Conservation (phyloP, 805 yeast species). For the Candida odintsovae region DNA sequence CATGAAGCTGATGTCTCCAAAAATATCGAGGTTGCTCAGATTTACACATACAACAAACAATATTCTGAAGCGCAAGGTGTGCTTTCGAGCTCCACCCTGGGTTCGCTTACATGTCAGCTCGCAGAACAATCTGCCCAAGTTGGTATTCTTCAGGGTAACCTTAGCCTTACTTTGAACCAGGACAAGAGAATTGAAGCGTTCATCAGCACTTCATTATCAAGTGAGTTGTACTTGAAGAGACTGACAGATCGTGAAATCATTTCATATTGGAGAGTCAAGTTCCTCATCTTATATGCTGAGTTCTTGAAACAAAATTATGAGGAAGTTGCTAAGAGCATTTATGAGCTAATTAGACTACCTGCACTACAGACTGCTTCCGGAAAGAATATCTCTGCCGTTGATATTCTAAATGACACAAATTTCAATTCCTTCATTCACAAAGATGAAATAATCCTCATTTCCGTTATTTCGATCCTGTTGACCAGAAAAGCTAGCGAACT, state of each 20-base stretch:
- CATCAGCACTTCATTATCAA: conserved; percentile 16
- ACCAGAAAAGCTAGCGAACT: conserved; percentile 13
- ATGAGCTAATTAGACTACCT: conserved; percentile 11
- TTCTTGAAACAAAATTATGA: conserved; percentile 20
- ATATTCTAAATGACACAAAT: conserved; percentile 14
- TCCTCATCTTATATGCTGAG: conserved; percentile 18
- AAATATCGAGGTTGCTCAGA: conserved; percentile 12
- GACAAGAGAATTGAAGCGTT: conserved; percentile 22
- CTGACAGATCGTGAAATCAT: conserved; percentile 18
- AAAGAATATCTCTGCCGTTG: conserved; percentile 11
- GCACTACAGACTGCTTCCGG: conserved; percentile 17
- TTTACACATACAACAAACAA: conserved; percentile 13
- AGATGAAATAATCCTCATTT: conserved; percentile 17
- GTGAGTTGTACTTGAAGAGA: conserved; percentile 20
- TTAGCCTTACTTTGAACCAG: conserved; percentile 11
- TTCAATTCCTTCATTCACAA: conserved; percentile 16
- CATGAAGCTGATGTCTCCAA: conserved; percentile 18
- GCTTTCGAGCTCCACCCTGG: conserved; percentile 11
- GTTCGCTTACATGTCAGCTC: conserved; percentile 14
- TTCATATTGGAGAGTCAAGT: conserved; percentile 24
- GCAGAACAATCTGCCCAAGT: conserved; percentile 18
- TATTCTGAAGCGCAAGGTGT: conserved; percentile 19
- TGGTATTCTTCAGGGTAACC: conserved; percentile 18
- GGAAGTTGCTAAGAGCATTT: conserved; percentile 12
- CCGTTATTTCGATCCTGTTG: conserved; percentile 17